These are phyloP conservation scores for Tubosaeta brunneosetosa DNA, from an alignment of 768 basidiomycete species.

Conservation along the genomic window DNA sequence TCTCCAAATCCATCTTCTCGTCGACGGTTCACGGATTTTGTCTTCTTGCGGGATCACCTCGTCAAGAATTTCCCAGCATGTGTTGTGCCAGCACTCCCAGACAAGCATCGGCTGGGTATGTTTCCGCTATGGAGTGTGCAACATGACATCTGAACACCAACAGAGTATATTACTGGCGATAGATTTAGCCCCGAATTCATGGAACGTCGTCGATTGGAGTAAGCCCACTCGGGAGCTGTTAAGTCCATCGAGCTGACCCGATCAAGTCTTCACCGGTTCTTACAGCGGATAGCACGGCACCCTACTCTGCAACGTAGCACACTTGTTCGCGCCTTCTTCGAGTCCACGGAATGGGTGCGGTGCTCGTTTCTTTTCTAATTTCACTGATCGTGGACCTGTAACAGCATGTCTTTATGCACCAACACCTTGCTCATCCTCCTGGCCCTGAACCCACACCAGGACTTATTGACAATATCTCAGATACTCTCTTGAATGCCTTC, in stretches of 20 bases:
- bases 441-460: constrained; percentile 74
- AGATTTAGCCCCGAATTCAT: constrained; percentile 97
- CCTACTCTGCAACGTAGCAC: constrained; percentile 90
- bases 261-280: constrained; percentile 82
- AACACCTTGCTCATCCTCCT: constrained; percentile 89
- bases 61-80: constrained; percentile 93
- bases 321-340: constrained; percentile 90
- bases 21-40: constrained; percentile 95
- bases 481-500: constrained; percentile 95
- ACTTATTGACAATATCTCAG: constrained; percentile 91
- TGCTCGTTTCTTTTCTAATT: not conserved
- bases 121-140: constrained; percentile 6
- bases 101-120: constrained; percentile 93
- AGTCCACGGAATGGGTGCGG: constrained; percentile 96
- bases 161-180: constrained; percentile 97
- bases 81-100: constrained; percentile 94
- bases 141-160: constrained; percentile 2
- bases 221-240: constrained; percentile 27
- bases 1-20: constrained; percentile 68
- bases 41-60: constrained; percentile 85
- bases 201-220: constrained; percentile 88
- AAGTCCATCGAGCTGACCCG: constrained; percentile 2
- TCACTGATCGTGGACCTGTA: constrained; percentile 5
- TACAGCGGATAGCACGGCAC: constrained; percentile 87
- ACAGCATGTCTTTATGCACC: constrained; percentile 96